Evolutionary conservation across 2,329 filamentous ascomycete species (phyloP), one percentile per base, ranked within the genome.

Genomic region (Orbilia ellipsospora): DNA sequence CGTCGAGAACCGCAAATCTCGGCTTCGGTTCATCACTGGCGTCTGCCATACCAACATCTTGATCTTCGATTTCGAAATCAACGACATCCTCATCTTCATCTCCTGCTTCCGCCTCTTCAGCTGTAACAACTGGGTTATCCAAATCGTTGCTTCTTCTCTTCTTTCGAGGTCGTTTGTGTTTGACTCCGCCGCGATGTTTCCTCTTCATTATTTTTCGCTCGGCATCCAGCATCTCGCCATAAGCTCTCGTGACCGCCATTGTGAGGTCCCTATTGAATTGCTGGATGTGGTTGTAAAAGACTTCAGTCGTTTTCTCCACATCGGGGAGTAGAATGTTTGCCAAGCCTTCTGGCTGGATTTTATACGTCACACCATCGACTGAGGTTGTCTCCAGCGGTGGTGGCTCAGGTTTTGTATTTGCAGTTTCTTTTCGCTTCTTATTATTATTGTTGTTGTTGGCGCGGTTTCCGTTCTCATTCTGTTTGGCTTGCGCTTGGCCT

Each of bases 251-350:
- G 0, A 93, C 93, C 13, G 99, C 87, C 26, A 97, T 92, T 75
- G 93, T 97, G 78, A 99, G 83, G 81, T 99, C 95, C 55, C 96
- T 91, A 83, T 99, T 99, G 86, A 98, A 99, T 81, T 99, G 95
- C 82, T 99, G 95, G 65, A 99, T 97, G 0, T 95, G 94, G 80
- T 99, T 99, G 86, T 99, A 99, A 81, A 99, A 99, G 67, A 99
- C 96, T 80, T 94, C 91, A 5, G 64, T 54, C 26, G 20, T 52
- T 8, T 52, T 51, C 20, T 50, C 31, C 31, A 7, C 31, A 0
- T 36, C 7, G 1, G 72, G 72, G 4, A 75, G 31, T 0, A 75
- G 40, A 6, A 75, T 75, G n/a, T 59, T 64, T 5, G 72, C 72
- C 26, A 50, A 54, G 5, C 72, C 72, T n/a, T 75, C 72, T 20